Evolutionary conservation across 2,329 filamentous ascomycete species (phyloP), one percentile per base, ranked within the genome.

Genomic region (Alternaria tenuissima): DNA sequence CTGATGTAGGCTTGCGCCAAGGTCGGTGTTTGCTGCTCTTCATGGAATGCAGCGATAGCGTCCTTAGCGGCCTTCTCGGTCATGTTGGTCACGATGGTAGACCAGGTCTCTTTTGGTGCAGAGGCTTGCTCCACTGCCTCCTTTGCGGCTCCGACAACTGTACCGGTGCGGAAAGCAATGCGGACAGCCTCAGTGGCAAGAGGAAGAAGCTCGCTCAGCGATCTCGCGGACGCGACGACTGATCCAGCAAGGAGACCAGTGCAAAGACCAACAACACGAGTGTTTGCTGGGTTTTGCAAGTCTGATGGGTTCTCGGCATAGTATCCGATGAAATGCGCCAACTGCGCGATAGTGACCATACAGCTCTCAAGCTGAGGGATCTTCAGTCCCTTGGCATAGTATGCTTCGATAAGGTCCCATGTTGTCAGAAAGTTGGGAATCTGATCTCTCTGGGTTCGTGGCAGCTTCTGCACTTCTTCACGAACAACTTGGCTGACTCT

Each of bases 241-340:
- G 86, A 82, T n/a, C 87, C 89, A n/a, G 89, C 88, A 68, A 91
- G 86, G 22, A 90, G 82, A 52, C 89, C 89, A 41, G 88, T 90
- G 81, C 89, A 91, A 43, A 91, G 83, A 59, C 88, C 89, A 28
- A 90, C 82, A 24, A 89, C 81, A 70, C 84, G 76, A 18, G 80
- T 81, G 72, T 78, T 87, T 76, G 71, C 81, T 71, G 74, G 83
- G 74, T 69, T 79, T 62, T 71, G 85, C 74, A 76, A 80, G 77
- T 83, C 87, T 80, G 76, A 83, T 74, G 77, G 85, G 81, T 81
- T 87, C 78, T 83, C 82, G 32, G 78, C 78, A 66, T 81, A 85
- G 73, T 83, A 84, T 41, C 89, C 87, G 63, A 91, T 89, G 76
- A 89, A 91, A 73, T 91, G 88, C 48, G 86, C 86, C 55, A 91